Base-by-base conservation (phyloP, 1,139 yeast genomes). In the Saccharomyces hybrid region DNA sequence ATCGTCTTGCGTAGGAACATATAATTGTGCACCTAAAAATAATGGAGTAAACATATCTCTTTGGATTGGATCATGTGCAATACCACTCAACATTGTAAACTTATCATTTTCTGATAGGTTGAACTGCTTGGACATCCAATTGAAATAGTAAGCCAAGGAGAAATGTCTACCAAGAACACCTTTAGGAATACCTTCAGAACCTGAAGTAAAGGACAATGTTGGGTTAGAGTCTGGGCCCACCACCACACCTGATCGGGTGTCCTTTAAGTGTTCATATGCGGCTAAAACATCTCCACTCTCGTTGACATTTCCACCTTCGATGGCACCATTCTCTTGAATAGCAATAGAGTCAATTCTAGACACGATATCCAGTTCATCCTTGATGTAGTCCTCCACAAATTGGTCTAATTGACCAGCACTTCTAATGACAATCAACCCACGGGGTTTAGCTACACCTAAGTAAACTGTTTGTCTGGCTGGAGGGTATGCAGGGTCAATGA, bases 181-280 rank as follows among this genome's bases (percentile, higher is more conserved):
- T 75, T 93, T 93, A 63, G 99, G 99, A 61, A 93, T 78, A 71
- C 99, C 99, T 73, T 93, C 99, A 11, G 96, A 88, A 41, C 99
- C 99, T 25, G 96, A 88, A 13, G 99, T 93, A 75, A 93, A 93
- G 0, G 97, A 88, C 51, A 93, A 78, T 2, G 99, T 93, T 49
- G 99, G 99, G 68, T 90, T 91, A 34, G 95, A 86, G 70, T 93
- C 99, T 2, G 99, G 99, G 1, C 99, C 99, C 44, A 93, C 98
- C 50, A 84, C 75, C n/a, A 93, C 93, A 26, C 96, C 97, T 1
- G 97, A 84, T 54, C 88, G 80, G 46, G 77, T 70, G 52, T 78
- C 76, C 61, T 77, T 79, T 60, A 70, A 76, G 46, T 74, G 66
- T 54, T 75, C 73, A 58, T 78, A 82, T 1, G 75, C 71, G 0